A percentile compares a stretch with the other conserved stretches of the same genome.
Conservation (phyloP, 768 basidiomycete genomes). For the Tricholoma sp. region DNA sequence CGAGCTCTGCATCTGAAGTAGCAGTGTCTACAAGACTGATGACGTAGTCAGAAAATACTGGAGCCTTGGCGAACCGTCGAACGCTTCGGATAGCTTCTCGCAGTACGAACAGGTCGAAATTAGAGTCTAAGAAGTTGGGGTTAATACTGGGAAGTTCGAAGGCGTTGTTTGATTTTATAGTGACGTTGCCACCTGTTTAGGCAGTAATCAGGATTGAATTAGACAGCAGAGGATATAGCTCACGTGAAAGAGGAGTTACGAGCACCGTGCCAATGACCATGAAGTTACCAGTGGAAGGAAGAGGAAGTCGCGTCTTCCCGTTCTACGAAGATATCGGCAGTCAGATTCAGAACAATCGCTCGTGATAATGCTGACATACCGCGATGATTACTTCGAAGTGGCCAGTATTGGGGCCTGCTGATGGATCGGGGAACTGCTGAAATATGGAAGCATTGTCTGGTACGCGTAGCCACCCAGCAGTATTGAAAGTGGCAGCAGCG, state of each 20-base stretch:
- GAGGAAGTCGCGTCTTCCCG: constrained; percentile 15
- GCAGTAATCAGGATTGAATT: not conserved
- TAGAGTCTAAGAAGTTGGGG: constrained; percentile 36
- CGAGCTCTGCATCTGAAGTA: constrained; percentile 22
- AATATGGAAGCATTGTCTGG: constrained; percentile 18
- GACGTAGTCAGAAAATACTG: constrained; percentile 23
- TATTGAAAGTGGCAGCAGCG: constrained; percentile 14
- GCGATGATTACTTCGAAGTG: constrained; percentile 27
- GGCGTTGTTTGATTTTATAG: constrained; percentile 35
- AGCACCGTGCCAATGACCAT: constrained; percentile 20
- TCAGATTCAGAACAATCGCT: not conserved
- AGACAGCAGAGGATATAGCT: not conserved
- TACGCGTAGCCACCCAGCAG: constrained; percentile 20
- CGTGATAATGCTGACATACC: constrained; percentile 11
- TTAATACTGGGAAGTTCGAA: constrained; percentile 43
- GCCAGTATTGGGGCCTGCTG: constrained; percentile 20
- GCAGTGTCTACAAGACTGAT: constrained; percentile 3
- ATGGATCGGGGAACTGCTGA: constrained; percentile 18
- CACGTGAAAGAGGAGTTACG: constrained; percentile 24
- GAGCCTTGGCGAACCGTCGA: constrained; percentile 19
- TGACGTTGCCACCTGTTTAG: constrained; percentile 20
- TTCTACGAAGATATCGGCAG: constrained; percentile 4
- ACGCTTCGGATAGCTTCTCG: constrained; percentile 20
- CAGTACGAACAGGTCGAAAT: constrained; percentile 23
- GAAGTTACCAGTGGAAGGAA: constrained; percentile 22